Conservation (phyloP, 2,329 filamentous ascomycete genomes). For the Fusarium sp. region DNA sequence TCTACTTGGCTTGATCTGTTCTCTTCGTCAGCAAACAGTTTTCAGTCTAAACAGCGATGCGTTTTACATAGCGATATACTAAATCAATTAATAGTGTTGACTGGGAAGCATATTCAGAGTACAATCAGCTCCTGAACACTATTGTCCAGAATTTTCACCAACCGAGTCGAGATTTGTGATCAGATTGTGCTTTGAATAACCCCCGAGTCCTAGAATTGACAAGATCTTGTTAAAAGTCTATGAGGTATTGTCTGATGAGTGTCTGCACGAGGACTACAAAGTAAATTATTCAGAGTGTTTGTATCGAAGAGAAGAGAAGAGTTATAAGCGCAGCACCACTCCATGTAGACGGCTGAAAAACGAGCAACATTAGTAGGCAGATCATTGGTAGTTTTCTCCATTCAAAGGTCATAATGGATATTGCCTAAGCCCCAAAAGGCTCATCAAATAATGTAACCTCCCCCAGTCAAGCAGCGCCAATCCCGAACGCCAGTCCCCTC, state of each 20-base stretch:
- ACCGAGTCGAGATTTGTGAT: not conserved
- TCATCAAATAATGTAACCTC: conserved; percentile 66
- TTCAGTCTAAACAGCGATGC: not conserved
- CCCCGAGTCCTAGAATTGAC: not conserved
- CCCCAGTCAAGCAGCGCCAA: conserved; percentile 76
- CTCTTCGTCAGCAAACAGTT: not conserved
- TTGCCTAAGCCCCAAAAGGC: not conserved
- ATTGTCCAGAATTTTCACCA: not conserved
- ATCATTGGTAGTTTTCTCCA: conserved; percentile 1
- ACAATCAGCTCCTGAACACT: not conserved
- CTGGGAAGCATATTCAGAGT: not conserved
- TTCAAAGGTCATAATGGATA: not conserved
- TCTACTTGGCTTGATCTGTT: not conserved
- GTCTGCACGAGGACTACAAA: not conserved
- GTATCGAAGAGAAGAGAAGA: conserved; percentile 7
- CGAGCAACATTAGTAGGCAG: not conserved
- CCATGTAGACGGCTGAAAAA: not conserved
- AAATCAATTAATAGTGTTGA: not conserved
- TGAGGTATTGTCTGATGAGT: not conserved
- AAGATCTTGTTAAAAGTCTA: not conserved
- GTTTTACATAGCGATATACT: not conserved
- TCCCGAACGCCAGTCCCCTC: conserved; percentile 81
- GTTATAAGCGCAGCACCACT: not conserved
- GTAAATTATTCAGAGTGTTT: not conserved
- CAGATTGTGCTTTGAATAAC: too few relatives aligned